Base-by-base conservation (phyloP, 768 basidiomycete genomes). In the Mycena chlorophos region DNA sequence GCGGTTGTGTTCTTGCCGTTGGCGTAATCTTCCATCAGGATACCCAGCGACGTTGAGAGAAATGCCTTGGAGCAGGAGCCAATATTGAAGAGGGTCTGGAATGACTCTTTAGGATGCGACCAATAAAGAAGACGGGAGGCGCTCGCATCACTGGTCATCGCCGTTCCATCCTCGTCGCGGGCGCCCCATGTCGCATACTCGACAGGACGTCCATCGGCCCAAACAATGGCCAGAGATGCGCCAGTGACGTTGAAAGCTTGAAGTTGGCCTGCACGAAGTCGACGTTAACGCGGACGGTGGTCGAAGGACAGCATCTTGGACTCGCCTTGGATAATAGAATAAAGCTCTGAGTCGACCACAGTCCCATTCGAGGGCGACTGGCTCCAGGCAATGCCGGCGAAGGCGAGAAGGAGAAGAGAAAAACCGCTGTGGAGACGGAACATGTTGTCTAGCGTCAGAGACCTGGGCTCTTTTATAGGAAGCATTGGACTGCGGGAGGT, bases 41-140 rank as follows among this genome's bases (percentile, higher is more conserved):
- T 68, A 2, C 77, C 75, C 1, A 78, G 39, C 2, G 74, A 66
- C 0, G 66, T 68, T 2, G 66, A 62, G 5, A 75, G 65, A 64
- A 78, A 78, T 2, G 75, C 73, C 46, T 77, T 73, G 20, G 73
- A 75, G 26, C 71, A 67, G 0, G 72, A 75, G 2, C 58, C 73
- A 45, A 77, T 63, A 34, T 63, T 59, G 56, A 76, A 75, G 22
- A 77, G 49, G 0, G 76, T 78, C 75, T 75, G n/a, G n/a, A n/a
- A 28, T 19, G 40, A 22, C 8, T 8, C 8, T 34, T 34, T 34
- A 12, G 13, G 40, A 5, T 42, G 14, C 8, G 40, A 19, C 13
- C 6, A 20, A 42, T 8, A 8, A 22, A 42, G 40, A 42, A 22
- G 40, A 20, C 8, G 13, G n/a, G 8, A 12, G 13, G 8, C 14